Conservation (phyloP, 2,329 filamentous ascomycete species). For the Arthrobotrys megalospora region DNA sequence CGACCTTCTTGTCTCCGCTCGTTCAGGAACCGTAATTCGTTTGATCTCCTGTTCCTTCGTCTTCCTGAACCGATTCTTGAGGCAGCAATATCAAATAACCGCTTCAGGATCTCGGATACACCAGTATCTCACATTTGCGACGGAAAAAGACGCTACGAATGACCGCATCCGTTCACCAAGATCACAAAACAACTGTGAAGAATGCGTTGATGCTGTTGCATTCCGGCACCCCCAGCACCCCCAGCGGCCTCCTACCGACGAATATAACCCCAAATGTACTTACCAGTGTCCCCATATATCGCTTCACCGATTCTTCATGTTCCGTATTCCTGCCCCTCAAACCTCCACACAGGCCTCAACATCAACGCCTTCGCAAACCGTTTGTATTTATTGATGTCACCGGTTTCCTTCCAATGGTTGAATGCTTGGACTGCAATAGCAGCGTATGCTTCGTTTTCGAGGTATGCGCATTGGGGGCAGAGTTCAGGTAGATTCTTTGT, state of each 20-base stretch:
- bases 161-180: slow-evolving; percentile 25
- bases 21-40: too few species aligned
- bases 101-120: background rate
- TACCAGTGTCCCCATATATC: too few species aligned
- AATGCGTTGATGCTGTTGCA: slow-evolving; percentile 47
- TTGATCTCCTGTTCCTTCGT: too few species aligned
- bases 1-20: too few species aligned
- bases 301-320: background rate
- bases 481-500: background rate
- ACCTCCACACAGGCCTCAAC: slow-evolving; percentile 37
- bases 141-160: slow-evolving; percentile 19
- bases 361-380: slow-evolving; percentile 27
- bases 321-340: slow-evolving; percentile 28
- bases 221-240: background rate
- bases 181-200: background rate
- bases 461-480: slow-evolving; percentile 31
- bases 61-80: too few species aligned
- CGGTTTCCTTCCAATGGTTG: slow-evolving; percentile 1
- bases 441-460: slow-evolving; percentile 49
- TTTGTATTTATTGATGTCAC: slow-evolving; percentile 25
- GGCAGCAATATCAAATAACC: background rate
- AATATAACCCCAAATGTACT: background rate
- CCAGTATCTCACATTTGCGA: background rate
- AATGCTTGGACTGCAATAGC: slow-evolving; percentile 29
- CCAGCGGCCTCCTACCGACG: too few species aligned